Evolutionary conservation across 331 rosid species (phyloP), one percentile per base, ranked within the genome.

Genomic region (Saraca asoca): DNA sequence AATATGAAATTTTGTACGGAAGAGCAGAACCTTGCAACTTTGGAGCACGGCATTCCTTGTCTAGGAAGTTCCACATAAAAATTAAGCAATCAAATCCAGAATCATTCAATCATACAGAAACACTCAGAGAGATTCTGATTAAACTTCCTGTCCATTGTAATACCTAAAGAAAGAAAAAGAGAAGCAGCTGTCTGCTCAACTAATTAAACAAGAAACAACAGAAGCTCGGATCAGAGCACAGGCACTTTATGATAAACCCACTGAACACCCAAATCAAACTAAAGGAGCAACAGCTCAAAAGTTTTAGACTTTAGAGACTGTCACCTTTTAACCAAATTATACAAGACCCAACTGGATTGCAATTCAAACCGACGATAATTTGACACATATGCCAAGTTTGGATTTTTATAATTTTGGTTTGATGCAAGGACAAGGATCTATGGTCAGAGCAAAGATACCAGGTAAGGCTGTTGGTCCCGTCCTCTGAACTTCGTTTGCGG

Each of bases 261-360:
- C 35, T 43, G 20, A 17, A 35, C 0, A 33, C 50, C 57, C 37
- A 58, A 45, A 43, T 4, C 45, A 62, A 19, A 54, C 12, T 46
- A 75, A 58, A 7, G 34, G 37, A 7, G 57, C 29, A 72, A 51
- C 15, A 73, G 57, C 62, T 48, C 24, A 50, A 58, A 0, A 59
- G n/a, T n/a, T n/a, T n/a, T n/a, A n/a, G n/a, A 45, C 8, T 60
- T 66, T 7, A 51, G 50, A 75, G 56, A 68, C 56, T 45, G 60
- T 58, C 49, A 72, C 79, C 82, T 39, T 60, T 31, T 69, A 64
- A 53, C 51, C 46, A 69, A 50, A 70, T 44, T 12, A 38, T 52
- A n/a, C 2, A 46, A 75, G 53, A 62, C 52, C 64, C 55, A 77
- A 44, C 67, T 51, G 54, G 15, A 70, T 34, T 55, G 29, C 8